Conservation (phyloP, 2,329 filamentous ascomycete genomes). For the Epichloe scottii region DNA sequence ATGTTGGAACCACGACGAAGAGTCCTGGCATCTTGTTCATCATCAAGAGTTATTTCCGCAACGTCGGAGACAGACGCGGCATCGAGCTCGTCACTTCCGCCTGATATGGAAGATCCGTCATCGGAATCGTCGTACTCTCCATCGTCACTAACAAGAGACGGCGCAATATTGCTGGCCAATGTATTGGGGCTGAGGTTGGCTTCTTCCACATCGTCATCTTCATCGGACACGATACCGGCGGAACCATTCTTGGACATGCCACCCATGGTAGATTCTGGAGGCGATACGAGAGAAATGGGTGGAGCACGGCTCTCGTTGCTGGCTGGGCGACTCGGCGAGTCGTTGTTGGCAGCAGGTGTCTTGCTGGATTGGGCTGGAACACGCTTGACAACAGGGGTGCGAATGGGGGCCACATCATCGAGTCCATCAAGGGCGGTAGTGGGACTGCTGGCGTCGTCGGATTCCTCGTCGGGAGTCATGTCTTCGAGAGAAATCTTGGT, state of each 20-base stretch:
- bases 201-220: slow-evolving; percentile 41
- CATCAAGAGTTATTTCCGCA: slow-evolving; percentile 49
- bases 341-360: slow-evolving; percentile 28
- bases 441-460: slow-evolving; percentile 24
- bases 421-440: slow-evolving; percentile 7
- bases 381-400: slow-evolving; percentile 37
- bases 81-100: slow-evolving; percentile 42
- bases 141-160: slow-evolving; percentile 69
- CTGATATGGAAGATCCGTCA: slow-evolving; percentile 47
- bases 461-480: slow-evolving; percentile 40
- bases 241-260: slow-evolving; percentile 12
- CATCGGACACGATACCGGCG: slow-evolving; percentile 22
- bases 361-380: slow-evolving; percentile 46
- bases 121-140: slow-evolving; percentile 66
- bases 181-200: slow-evolving; percentile 57
- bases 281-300: slow-evolving; percentile 28
- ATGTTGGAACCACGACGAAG: slow-evolving; percentile 31
- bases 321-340: slow-evolving; percentile 33
- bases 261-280: slow-evolving; percentile 13
- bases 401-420: slow-evolving; percentile 12
- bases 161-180: slow-evolving; percentile 60
- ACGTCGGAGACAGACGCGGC: slow-evolving; percentile 48
- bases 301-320: slow-evolving; percentile 42
- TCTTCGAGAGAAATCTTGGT: slow-evolving; percentile 38
- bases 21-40: slow-evolving; percentile 37